Evolutionary conservation across 768 basidiomycete species (phyloP), one percentile per base, ranked within the genome.

Genomic region (Pleurotus pulmonarius): DNA sequence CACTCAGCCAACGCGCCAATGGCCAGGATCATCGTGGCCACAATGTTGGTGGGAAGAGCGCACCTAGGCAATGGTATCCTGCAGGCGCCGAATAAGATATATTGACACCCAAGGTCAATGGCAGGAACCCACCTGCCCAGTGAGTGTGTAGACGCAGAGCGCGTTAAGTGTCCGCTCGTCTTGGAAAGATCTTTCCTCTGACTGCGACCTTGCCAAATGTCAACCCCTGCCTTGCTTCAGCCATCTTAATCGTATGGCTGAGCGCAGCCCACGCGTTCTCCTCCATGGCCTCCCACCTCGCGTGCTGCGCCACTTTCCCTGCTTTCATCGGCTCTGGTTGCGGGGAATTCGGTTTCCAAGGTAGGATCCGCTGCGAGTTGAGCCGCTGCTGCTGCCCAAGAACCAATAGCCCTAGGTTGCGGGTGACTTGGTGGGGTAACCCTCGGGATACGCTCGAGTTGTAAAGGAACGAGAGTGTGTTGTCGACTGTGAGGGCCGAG

Each of bases 401-500:
- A 26, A 73, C 61, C 49, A 82, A 60, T 18, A 73, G 65, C 8
- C 69, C 68, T 11, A 87, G 68, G 61, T 89, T 88, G 15, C 78
- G 78, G 5, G 85, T 83, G 5, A 83, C 61, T 56, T 70, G 71
- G 64, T 88, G 85, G 9, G 87, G 67, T 12, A 87, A 69, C 12
- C 89, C 89, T 24, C 86, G 80, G 34, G 82, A 79, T 56, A 75
- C 73, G 3, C 81, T 79, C n/a, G 89, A 85, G 24, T 75, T 81
- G 68, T 82, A 77, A 46, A 91, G 65, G 7, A 91, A 60, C 29
- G 75, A 74, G 40, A 91, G 74, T 0, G 88, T 89, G 57, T 76
- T 78, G 63, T 91, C 88, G 68, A 88, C 90, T 92, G 58, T 5
- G 18, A 55, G 55, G 53, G 55, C 55, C 64, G 46, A 5, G 15